These are phyloP conservation scores for Prunus fruticosa DNA, from an alignment of 306 rosid species.

Conservation along the genomic window DNA sequence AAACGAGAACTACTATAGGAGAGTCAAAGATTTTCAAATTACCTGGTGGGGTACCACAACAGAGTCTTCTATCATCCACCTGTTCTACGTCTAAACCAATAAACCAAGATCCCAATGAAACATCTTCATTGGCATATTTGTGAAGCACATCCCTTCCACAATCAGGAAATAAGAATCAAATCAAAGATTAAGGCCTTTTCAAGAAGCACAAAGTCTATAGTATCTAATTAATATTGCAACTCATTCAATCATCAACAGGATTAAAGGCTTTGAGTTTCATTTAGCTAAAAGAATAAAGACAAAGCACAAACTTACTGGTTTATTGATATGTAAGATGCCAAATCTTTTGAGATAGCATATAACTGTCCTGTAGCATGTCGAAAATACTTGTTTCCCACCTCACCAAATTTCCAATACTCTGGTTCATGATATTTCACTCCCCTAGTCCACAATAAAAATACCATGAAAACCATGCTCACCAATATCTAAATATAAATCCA, in stretches of 20 bases:
- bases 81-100: slow-evolving; percentile 87
- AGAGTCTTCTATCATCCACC: slow-evolving; percentile 76
- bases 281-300: slow-evolving; percentile 6
- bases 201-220: background rate
- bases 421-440: slow-evolving; percentile 94
- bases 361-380: slow-evolving; percentile 94
- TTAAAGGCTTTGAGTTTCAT: background rate
- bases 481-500: background rate
- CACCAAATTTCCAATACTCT: slow-evolving; percentile 90
- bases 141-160: slow-evolving; percentile 67
- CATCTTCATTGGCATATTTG: slow-evolving; percentile 92
- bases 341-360: slow-evolving; percentile 78
- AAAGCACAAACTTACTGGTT: slow-evolving; percentile 58
- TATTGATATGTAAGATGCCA: slow-evolving; percentile 69
- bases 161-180: slow-evolving; percentile 9
- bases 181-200: slow-evolving; percentile 3
- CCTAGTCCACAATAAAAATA: slow-evolving; percentile 38
- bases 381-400: slow-evolving; percentile 80
- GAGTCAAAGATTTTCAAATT: slow-evolving; percentile 5
- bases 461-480: slow-evolving; percentile 19
- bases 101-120: slow-evolving; percentile 89
- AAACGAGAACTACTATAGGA: background rate
- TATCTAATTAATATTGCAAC: too few relatives aligned
- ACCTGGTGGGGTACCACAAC: slow-evolving; percentile 91
- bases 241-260: too few relatives aligned